These are phyloP conservation scores for Pseudophaeomoniella oleicola DNA, from an alignment of 2,329 filamentous ascomycete genomes.

Conservation along the genomic window DNA sequence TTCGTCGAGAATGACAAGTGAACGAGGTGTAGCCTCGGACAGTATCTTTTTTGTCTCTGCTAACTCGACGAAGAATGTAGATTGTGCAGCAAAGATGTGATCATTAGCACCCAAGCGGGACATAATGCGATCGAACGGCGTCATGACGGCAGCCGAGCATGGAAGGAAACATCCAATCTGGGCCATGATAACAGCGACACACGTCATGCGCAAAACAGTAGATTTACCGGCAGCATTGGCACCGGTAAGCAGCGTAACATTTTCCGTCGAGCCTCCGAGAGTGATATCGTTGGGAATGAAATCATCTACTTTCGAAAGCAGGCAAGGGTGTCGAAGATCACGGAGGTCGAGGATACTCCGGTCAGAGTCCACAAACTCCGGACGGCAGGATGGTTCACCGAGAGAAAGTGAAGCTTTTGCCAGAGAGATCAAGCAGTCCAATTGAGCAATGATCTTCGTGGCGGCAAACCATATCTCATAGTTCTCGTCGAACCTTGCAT, in stretches of 20 bases:
- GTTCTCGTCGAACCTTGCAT: slow-evolving; percentile 72
- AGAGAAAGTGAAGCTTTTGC: slow-evolving; percentile 75
- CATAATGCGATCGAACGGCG: slow-evolving; percentile 95
- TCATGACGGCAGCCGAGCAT: slow-evolving; percentile 65
- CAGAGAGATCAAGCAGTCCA: slow-evolving; percentile 88
- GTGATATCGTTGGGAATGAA: slow-evolving; percentile 94
- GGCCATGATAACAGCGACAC: slow-evolving; percentile 91
- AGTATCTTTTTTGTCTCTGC: slow-evolving; percentile 98
- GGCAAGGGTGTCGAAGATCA: slow-evolving; percentile 88
- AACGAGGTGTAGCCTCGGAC: slow-evolving; percentile 81
- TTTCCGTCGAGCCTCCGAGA: slow-evolving; percentile 63
- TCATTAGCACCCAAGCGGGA: slow-evolving; percentile 93
- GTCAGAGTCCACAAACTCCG: slow-evolving; percentile 71
- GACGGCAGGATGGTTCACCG: slow-evolving; percentile 77
- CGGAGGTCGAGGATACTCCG: slow-evolving; percentile 81
- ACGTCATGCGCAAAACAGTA: slow-evolving; percentile 91
- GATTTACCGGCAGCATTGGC: slow-evolving; percentile 97
- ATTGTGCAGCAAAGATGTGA: slow-evolving; percentile 96
- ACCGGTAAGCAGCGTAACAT: slow-evolving; percentile 83
- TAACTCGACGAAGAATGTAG: slow-evolving; percentile 94
- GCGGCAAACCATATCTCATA: slow-evolving; percentile 76
- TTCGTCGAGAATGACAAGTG: slow-evolving; percentile 91
- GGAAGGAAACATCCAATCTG: slow-evolving; percentile 92
- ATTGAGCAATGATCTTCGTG: slow-evolving; percentile 78
- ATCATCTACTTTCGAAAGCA: slow-evolving; percentile 74